Percentiles rank a stretch among this genome's conserved stretches.
phyloP scores from a whole-genome alignment of 305 asterid genomes.

The Fraxinus ornus region DNA sequence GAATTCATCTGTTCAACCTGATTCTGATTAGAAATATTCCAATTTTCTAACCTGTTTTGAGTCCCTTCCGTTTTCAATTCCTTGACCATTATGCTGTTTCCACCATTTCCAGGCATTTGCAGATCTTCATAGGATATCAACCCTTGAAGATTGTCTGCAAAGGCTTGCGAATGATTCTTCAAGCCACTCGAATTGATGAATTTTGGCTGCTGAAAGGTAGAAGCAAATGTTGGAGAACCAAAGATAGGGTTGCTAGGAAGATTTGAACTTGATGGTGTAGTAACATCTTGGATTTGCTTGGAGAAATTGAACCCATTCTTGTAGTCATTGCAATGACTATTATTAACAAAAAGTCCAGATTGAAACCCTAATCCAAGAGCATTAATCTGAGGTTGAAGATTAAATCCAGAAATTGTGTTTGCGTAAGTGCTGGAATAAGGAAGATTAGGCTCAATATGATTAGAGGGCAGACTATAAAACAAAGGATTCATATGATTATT shows the following conservation, averaged over 20 bases:
- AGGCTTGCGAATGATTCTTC: neutral
- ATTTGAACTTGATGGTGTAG: conserved; percentile 20
- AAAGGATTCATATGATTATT: conserved; percentile 26
- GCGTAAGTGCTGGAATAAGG: conserved; percentile 21
- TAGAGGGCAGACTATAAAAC: conserved; percentile 33
- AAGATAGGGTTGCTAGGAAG: conserved; percentile 30
- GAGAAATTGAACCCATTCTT: no score
- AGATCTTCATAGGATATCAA: neutral
- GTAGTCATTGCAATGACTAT: conserved; percentile 8
- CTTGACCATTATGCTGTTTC: neutral
- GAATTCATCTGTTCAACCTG: conserved; percentile 6
- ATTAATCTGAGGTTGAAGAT: conserved; percentile 24
- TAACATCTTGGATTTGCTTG: conserved; percentile 29
- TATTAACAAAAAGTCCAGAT: neutral
- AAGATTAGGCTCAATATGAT: conserved; percentile 23
- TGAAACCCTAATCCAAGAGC: conserved; percentile 42
- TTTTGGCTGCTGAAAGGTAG: conserved; percentile 33
- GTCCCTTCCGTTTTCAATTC: neutral
- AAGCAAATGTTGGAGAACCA: conserved; percentile 32
- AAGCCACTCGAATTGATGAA: conserved; percentile 13
- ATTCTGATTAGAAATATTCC: neutral
- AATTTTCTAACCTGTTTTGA: neutral
- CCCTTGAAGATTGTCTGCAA: neutral
- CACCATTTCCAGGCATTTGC: neutral
- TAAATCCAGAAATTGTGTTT: conserved; percentile 21